A percentile compares a stretch with the other conserved stretches of the same genome.
These are phyloP conservation scores for Arthrobotrys entomopaga DNA, from an alignment of 2,329 filamentous ascomycete species.

Conservation along the genomic window DNA sequence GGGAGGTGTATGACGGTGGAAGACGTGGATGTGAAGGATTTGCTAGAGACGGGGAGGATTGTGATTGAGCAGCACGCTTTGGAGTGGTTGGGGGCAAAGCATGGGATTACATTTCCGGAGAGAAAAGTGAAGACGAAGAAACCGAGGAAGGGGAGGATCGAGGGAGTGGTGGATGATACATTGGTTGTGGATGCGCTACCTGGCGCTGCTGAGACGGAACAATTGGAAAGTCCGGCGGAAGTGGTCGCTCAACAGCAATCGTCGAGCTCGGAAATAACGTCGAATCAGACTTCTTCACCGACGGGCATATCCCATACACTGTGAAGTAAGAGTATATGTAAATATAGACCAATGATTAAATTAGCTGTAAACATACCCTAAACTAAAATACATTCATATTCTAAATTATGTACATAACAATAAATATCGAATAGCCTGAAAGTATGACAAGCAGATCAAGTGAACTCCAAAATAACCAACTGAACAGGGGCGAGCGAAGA, in stretches of 20 bases:
- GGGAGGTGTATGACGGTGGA: conserved; percentile 75
- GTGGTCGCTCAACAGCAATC: background rate
- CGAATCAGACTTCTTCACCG: background rate
- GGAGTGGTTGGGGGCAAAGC: conserved; percentile 75
- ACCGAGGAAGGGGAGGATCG: conserved; percentile 16
- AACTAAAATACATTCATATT: background rate
- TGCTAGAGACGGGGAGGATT: conserved; percentile 83
- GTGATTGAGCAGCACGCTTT: conserved; percentile 87
- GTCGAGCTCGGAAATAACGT: conserved; percentile 3
- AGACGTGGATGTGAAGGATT: conserved; percentile 96
- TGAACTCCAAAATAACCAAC: too few relatives aligned
- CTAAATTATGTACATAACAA: background rate
- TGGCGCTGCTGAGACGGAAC: conserved; percentile 6
- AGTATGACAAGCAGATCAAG: background rate
- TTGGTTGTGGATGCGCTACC: conserved; percentile 15
- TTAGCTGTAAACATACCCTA: conserved; percentile 39
- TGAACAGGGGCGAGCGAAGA: too few relatives aligned
- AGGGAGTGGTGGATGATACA: conserved; percentile 6
- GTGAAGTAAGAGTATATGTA: conserved; percentile 10
- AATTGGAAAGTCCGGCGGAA: conserved; percentile 4
- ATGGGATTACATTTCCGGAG: conserved; percentile 62
- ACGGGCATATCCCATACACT: background rate
- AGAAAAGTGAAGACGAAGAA: conserved; percentile 27
- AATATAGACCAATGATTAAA: conserved; percentile 14
- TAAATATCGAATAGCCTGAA: background rate